These are phyloP conservation scores for Glonium stellatum DNA, from an alignment of 495 filamentous ascomycete species.

Conservation along the genomic window DNA sequence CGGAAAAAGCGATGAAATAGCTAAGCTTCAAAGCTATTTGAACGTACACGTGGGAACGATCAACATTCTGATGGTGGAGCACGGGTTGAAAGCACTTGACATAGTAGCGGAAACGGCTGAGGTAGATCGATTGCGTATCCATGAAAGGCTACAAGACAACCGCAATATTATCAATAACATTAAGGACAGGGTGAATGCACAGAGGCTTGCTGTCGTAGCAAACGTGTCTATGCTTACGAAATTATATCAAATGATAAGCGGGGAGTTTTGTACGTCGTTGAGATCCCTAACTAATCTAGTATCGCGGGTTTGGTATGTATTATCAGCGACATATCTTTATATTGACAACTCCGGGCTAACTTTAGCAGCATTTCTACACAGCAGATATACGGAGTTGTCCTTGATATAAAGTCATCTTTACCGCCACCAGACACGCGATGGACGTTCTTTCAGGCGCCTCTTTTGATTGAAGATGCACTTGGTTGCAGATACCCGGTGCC, in stretches of 20 bases:
- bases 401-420: not conserved
- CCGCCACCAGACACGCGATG: not conserved
- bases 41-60: not conserved
- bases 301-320: not conserved
- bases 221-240: not conserved
- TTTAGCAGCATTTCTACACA: not conserved
- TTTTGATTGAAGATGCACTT: not conserved
- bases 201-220: not conserved
- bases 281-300: not conserved
- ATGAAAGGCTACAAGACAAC: not conserved
- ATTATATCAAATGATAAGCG: not conserved
- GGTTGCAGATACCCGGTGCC: not conserved
- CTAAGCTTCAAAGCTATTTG: not conserved
- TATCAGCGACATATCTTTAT: not conserved
- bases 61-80: not conserved
- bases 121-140: not conserved
- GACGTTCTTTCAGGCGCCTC: constrained; percentile 4
- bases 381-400: not conserved
- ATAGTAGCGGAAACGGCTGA: not conserved
- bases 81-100: not conserved
- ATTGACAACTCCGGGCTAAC: not conserved
- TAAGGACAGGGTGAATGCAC: not conserved
- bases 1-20: not conserved
- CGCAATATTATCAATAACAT: not conserved
- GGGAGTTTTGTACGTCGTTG: not conserved